Evolutionary conservation across 2,329 filamentous ascomycete genomes (phyloP).

Genomic region (Immersiporthe knoxdaviesiana): DNA sequence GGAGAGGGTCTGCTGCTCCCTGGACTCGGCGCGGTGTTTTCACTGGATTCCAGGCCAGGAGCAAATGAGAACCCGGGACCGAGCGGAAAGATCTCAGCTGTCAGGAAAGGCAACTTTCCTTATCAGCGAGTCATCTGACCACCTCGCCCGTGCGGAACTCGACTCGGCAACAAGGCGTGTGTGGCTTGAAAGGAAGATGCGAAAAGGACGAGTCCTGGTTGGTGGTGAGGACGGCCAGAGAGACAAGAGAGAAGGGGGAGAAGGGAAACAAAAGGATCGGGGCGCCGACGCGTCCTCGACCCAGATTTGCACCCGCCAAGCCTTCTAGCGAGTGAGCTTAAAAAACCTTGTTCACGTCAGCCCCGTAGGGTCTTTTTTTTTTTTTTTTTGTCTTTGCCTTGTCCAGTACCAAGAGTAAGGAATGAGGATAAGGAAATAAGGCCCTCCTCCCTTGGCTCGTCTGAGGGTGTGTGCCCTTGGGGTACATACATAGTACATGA

Average conservation of each 20-base stretch:
- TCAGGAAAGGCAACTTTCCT: background rate
- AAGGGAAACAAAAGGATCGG: background rate
- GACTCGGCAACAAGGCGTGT: background rate
- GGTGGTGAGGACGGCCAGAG: no score
- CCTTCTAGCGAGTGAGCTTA: constrained; percentile 28
- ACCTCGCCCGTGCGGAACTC: background rate
- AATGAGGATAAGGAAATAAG: background rate
- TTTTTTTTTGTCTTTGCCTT: background rate
- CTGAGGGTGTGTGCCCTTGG: constrained; percentile 6
- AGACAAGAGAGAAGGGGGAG: no score
- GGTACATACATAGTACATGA: background rate
- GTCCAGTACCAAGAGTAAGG: no score
- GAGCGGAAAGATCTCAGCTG: background rate
- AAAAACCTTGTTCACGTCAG: constrained; percentile 26
- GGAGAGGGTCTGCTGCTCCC: background rate
- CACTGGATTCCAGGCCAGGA: background rate
- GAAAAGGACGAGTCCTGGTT: no score
- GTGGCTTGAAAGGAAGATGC: background rate
- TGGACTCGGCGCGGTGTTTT: background rate
- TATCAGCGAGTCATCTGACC: background rate
- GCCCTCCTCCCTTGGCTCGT: background rate
- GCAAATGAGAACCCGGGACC: background rate
- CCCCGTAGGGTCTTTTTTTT: constrained; percentile 2
- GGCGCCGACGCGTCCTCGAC: constrained; percentile 13
- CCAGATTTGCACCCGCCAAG: constrained; percentile 19